Conservation (phyloP, 2,329 filamentous ascomycete genomes). For the Claviceps sp. region DNA sequence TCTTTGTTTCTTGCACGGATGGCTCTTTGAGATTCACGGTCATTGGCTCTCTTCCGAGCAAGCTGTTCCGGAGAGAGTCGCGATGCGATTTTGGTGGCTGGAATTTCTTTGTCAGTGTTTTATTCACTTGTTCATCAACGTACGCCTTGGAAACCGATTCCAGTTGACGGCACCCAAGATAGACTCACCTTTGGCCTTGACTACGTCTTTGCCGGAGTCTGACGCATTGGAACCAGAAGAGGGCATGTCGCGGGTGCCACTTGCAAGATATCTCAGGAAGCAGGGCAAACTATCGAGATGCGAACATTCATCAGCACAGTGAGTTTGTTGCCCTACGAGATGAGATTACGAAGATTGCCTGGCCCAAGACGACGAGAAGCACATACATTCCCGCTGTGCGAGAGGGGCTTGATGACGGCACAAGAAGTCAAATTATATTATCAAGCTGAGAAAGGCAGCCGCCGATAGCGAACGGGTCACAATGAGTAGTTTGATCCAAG, state of each 20-base stretch:
- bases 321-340: background rate
- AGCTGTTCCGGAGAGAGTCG: conserved; percentile 1
- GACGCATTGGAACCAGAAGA: background rate
- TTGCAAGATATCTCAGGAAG: background rate
- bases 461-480: background rate
- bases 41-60: conserved; percentile 4
- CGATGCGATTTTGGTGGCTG: background rate
- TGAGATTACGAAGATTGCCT: background rate
- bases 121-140: background rate
- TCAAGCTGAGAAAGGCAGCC: background rate
- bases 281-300: background rate
- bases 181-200: background rate
- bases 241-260: background rate
- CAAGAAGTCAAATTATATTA: background rate
- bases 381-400: background rate
- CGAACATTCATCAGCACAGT: background rate
- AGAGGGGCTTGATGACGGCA: background rate
- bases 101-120: background rate
- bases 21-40: conserved; percentile 1
- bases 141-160: background rate
- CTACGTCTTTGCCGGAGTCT: background rate
- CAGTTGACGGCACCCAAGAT: no score
- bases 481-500: background rate
- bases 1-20: conserved; percentile 3
- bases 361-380: background rate